Conservation (phyloP, 805 yeast genomes). For the Lipomyces kockii region DNA sequence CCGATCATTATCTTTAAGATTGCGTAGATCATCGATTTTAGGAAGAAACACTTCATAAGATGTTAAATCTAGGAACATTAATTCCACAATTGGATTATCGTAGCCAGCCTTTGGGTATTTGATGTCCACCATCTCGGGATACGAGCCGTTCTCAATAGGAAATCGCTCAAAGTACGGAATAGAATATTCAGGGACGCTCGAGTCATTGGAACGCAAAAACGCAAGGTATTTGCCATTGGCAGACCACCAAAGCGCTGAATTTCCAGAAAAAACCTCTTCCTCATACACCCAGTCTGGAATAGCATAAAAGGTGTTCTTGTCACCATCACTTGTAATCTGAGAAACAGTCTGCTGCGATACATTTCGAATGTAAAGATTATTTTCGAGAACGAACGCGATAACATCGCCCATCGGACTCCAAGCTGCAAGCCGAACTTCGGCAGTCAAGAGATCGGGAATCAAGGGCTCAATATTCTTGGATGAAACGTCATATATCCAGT, state of each 20-base stretch:
- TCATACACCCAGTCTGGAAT: constrained; percentile 95
- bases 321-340: constrained; percentile 73
- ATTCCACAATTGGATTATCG: constrained; percentile 68
- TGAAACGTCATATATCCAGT: constrained; percentile 63
- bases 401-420: constrained; percentile 77
- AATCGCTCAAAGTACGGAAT: constrained; percentile 74
- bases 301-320: constrained; percentile 71
- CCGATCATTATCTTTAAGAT: constrained; percentile 48
- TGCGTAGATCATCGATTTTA: constrained; percentile 52
- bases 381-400: constrained; percentile 68
- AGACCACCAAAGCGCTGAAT: constrained; percentile 86
- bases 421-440: constrained; percentile 57
- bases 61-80: constrained; percentile 53
- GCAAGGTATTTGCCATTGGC: constrained; percentile 69
- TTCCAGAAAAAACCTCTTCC: constrained; percentile 79
- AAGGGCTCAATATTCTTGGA: constrained; percentile 46
- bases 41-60: constrained; percentile 40
- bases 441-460: constrained; percentile 37
- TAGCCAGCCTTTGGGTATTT: constrained; percentile 88
- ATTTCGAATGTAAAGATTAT: constrained; percentile 66
- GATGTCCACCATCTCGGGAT: constrained; percentile 64
- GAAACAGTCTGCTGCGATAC: constrained; percentile 47
- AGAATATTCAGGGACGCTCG: constrained; percentile 70
- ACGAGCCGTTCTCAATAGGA: constrained; percentile 50
- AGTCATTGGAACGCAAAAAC: constrained; percentile 71